Percentiles rank a stretch among this genome's conserved stretches.
phyloP scores from a whole-genome alignment of 768 basidiomycete genomes.

The Porpolomopsis calyptriformis region DNA sequence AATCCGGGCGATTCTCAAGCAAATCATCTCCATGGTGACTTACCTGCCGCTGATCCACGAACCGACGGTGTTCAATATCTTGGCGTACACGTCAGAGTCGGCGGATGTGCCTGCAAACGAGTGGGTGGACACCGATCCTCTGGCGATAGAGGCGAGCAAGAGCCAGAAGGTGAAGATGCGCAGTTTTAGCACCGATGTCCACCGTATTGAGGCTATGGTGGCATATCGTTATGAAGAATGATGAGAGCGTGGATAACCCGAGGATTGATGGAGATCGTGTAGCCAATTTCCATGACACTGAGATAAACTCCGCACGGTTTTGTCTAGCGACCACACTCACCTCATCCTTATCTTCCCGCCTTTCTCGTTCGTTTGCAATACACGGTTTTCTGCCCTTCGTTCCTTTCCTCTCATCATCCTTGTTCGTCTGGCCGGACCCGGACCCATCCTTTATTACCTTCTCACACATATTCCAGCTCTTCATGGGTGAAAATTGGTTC shows the following conservation, averaged over 20 bases:
- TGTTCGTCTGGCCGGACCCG: slow-evolving; percentile 43
- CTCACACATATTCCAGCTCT: slow-evolving; percentile 14
- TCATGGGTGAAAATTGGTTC: slow-evolving; percentile 66
- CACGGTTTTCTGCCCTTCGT: slow-evolving; percentile 9
- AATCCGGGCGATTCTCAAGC: slow-evolving; percentile 95
- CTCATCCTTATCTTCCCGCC: neutral
- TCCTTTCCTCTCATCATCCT: slow-evolving; percentile 15
- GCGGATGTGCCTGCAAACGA: slow-evolving; percentile 86
- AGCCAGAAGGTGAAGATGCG: slow-evolving; percentile 90
- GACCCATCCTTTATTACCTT: slow-evolving; percentile 25
- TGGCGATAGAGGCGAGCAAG: slow-evolving; percentile 87
- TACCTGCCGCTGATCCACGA: slow-evolving; percentile 94
- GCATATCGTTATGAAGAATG: slow-evolving; percentile 89
- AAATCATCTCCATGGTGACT: slow-evolving; percentile 94
- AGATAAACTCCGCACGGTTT: neutral
- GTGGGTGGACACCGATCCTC: slow-evolving; percentile 92
- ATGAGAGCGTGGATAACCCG: too few relatives aligned
- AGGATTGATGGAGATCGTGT: too few relatives aligned
- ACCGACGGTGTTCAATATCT: slow-evolving; percentile 92
- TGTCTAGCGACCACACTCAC: neutral
- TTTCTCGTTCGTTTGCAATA: neutral
- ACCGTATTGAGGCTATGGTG: slow-evolving; percentile 95
- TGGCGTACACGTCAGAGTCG: slow-evolving; percentile 89
- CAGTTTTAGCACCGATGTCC: slow-evolving; percentile 96
- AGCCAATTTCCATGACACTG: neutral